Base-by-base conservation (phyloP, 306 rosid genomes). In the Hippophae tibetana region DNA sequence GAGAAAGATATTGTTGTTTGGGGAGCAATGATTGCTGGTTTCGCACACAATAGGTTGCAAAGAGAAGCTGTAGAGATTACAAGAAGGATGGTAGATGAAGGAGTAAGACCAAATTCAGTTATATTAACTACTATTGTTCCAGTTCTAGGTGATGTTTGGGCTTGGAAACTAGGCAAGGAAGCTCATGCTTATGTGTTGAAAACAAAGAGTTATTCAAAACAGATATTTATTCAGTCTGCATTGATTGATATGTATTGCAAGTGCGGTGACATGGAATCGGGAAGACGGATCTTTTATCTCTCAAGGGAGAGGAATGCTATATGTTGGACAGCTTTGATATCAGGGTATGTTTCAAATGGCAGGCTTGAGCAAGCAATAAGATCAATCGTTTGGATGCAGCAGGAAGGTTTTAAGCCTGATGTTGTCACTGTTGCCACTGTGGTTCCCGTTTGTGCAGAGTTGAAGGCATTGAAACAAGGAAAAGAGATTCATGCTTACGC, bases 171-270 rank as follows among this genome's bases (percentile, higher is more conserved):
- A 41, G 94, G 94, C 62, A 69, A 69, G 71, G 94, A 85, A 74
- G 69, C 74, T 56, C 96, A 89, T 75, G 96, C 89, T 14, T 85
- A 73, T 68, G 83, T 79, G 13, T n/a, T 89, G 65, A 89, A 85
- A 71, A 72, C 83, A 1, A 83, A 79, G 67, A 61, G 78, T 7
- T 89, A 83, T 55, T 60, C 75, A 0, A 79, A 54, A 75, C 83
- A 68, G 64, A 73, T 78, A 18, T 79, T 77, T 13, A 66, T 89
- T 72, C 90, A 83, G 49, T 83, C 90, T 60, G 85, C 85, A 9
- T 79, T 89, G 81, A 83, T 83, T 73, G 94, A 89, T 65, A 89
- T 89, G 96, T 89, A 89, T 68, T 77, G 86, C 71, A 89, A 89
- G 67, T 89, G 96, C 12, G 88, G 90, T 57, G 89, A 85, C 68